A percentile compares a stretch with the other conserved stretches of the same genome.
phyloP scores from a whole-genome alignment of 2,329 filamentous ascomycete genomes.

The Claviceps digitariae region DNA sequence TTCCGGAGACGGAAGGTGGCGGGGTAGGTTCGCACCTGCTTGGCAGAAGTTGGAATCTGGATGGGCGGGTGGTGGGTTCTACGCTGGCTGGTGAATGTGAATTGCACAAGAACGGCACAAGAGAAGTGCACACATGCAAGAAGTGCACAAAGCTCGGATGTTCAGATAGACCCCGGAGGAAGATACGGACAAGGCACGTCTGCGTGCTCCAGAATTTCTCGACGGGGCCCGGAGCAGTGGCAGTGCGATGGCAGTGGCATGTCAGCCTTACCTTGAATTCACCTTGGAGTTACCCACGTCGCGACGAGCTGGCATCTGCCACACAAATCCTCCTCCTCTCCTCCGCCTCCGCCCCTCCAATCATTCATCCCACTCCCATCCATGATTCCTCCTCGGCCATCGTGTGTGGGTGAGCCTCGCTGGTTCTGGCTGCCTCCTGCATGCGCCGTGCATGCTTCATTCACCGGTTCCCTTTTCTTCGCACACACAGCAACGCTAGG shows the following conservation, averaged over 20 bases:
- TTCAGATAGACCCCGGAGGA: neutral
- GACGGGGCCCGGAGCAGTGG: neutral
- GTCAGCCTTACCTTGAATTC: neutral
- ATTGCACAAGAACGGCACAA: neutral
- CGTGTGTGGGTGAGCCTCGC: neutral
- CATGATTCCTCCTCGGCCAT: too few relatives aligned
- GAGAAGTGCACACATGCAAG: too few relatives aligned
- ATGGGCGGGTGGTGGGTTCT: neutral
- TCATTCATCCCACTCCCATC: too few relatives aligned
- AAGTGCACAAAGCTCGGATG: too few relatives aligned
- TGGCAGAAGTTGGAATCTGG: neutral
- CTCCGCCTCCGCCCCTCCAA: too few relatives aligned
- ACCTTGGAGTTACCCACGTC: too few relatives aligned
- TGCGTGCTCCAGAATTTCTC: neutral
- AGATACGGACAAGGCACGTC: neutral
- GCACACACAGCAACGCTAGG: neutral
- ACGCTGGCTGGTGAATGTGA: neutral
- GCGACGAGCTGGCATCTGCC: neutral
- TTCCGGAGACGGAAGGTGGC: constrained; percentile 9
- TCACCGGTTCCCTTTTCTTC: neutral
- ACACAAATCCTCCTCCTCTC: too few relatives aligned
- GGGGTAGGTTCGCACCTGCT: constrained; percentile 5
- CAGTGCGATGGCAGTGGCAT: neutral
- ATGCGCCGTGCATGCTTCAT: neutral
- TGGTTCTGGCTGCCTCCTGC: neutral